Evolutionary conservation across 345 rosid genomes (phyloP), one percentile per base, ranked within the genome.

Genomic region (Ceriops decandra): DNA sequence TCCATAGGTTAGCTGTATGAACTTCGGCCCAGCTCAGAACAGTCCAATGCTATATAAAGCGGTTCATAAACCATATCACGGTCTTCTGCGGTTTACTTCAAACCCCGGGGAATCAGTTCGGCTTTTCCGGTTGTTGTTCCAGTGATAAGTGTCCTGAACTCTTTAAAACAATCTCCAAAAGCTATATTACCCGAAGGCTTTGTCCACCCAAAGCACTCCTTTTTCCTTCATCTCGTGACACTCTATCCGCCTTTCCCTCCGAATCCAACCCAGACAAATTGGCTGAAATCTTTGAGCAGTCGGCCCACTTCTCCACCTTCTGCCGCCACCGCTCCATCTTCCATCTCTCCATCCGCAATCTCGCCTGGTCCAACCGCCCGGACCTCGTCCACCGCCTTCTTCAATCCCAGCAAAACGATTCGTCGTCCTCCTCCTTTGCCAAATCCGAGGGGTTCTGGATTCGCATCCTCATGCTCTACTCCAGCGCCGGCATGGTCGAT

Each of bases 241-340:
- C 65, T 7, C 75, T 72, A 73, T 72, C 72, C n/a, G 77, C 79
- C 56, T 71, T 79, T 22, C 52, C 68, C 10, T 60, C 79, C 16
- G 82, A 79, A 24, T 58, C 67, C 9, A 28, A 75, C 68, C 79
- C 82, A 5, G 82, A 79, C 57, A 72, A 68, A 54, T 56, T 79
- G 46, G 76, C 76, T 26, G 32, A 68, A 19, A 67, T 75, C 22
- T 75, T 79, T 73, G 52, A 72, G 20, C 64, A 72, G 35, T 71
- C 67, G 28, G 62, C 76, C 21, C 71, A 59, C 27, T 51, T 60
- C 69, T 69, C 82, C 47, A 72, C 76, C 63, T 72, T 79, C 74
- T 72, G 57, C 73, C 82, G 79, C 74, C 79, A 79, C 66, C 82
- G 82, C 58, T 79, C 77, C 57, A 67, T 72, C 47, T 79, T 71